Evolutionary conservation across 2,329 filamentous ascomycete genomes (phyloP).

Genomic region (Alternaria sp.): DNA sequence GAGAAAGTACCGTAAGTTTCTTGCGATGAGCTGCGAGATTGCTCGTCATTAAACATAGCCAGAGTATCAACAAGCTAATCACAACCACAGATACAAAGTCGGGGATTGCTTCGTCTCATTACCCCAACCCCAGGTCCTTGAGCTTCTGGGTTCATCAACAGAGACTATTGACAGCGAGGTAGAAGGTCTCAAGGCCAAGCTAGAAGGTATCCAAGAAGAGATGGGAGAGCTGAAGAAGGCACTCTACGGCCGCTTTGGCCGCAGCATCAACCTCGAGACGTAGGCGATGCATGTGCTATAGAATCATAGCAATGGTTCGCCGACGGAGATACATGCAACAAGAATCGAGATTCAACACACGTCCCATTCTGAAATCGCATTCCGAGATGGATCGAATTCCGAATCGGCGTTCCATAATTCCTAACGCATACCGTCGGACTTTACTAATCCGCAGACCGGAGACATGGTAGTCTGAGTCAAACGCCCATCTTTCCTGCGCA

Average conservation of each 20-base stretch:
- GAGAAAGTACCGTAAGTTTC: slow-evolving; percentile 81
- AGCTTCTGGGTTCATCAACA: slow-evolving; percentile 76
- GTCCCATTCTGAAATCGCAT: background rate
- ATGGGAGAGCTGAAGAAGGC: slow-evolving; percentile 90
- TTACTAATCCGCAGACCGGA: background rate
- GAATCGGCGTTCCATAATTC: slow-evolving; percentile 11
- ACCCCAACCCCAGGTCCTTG: slow-evolving; percentile 82
- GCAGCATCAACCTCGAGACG: slow-evolving; percentile 95
- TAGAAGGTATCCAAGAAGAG: slow-evolving; percentile 78
- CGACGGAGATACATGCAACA: background rate
- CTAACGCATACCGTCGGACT: background rate
- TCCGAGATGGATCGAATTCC: background rate
- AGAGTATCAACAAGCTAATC: background rate
- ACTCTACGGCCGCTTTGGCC: slow-evolving; percentile 91
- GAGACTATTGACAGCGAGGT: slow-evolving; percentile 80
- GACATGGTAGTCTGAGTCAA: background rate
- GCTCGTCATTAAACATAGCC: too few species aligned
- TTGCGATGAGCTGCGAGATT: background rate
- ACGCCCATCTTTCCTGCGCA: too few species aligned
- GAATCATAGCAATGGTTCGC: background rate
- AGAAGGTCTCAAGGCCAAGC: slow-evolving; percentile 74
- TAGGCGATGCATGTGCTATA: slow-evolving; percentile 42
- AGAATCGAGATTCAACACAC: background rate
- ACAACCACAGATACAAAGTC: slow-evolving; percentile 79
- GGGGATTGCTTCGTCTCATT: slow-evolving; percentile 94